Evolutionary conservation across 2,329 filamentous ascomycete genomes (phyloP), one percentile per base, ranked within the genome.

Genomic region (Aspergillus tubingensis): DNA sequence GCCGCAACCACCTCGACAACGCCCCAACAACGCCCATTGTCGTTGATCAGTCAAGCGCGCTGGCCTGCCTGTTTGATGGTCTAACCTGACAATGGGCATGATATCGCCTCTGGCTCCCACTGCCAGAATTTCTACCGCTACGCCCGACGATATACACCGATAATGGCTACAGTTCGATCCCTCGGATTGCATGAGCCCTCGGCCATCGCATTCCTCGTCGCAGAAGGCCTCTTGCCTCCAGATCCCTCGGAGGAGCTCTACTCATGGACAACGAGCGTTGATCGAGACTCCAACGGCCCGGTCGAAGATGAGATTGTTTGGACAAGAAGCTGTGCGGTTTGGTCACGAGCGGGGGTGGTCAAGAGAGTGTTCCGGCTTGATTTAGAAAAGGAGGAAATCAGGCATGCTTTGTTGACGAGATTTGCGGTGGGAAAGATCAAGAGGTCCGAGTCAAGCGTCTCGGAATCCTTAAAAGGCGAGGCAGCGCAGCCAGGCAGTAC

Each of bases 111-210:
- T 66, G 67, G 68, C 66, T 65, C 61, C 47, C 49, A 60, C 60
- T 67, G 70, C 66, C 67, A 64, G 65, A 65, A 48, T 39, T 63
- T 63, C 62, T 57, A 63, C 60, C 51, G 57, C 63, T 65, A 63
- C 59, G 58, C 57, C 60, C 60, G 57, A 67, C 66, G 32, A 61
- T 64, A 67, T 63, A 62, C 67, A 39, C 64, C 65, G 67, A 77
- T 69, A 71, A 99, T 99, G 96, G 94, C 94, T 68, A 88, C 90
- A 74, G 87, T 97, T 79, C 91, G 87, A 77, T 97, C 94, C 66
- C 85, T 97, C 71, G 95, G 95, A 76, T 83, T 96, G 72, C 94
- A 98, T 81, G 88, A 90, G 79, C 93, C 96, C 62, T 86, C 90
- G 62, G 92, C 90, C 65, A 83, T 98, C 65, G 87, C 86, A 63